A percentile compares a stretch with the other conserved stretches of the same genome.
Evolutionary conservation across 2,329 filamentous ascomycete species (phyloP).

Genomic region (Simplicillium sp.): DNA sequence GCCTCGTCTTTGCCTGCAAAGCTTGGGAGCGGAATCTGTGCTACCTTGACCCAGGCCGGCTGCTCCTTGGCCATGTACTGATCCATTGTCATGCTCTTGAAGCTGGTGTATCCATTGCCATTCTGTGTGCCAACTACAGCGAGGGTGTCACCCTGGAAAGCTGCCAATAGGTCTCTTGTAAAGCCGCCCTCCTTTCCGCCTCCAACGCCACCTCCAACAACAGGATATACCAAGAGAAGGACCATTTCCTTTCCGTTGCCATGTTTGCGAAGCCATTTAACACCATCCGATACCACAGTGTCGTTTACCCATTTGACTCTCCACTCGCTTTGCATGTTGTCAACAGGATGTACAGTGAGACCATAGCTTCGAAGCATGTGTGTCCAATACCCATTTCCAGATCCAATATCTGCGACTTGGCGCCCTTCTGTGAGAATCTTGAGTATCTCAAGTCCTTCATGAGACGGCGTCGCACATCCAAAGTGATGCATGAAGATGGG

Average conservation of each 20-base stretch:
- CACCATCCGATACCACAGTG: slow-evolving; percentile 53
- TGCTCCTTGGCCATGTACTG: slow-evolving; percentile 54
- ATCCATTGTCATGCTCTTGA: slow-evolving; percentile 53
- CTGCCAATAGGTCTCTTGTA: slow-evolving; percentile 49
- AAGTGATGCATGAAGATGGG: slow-evolving; percentile 73
- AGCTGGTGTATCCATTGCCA: slow-evolving; percentile 63
- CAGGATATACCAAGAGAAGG: slow-evolving; percentile 63
- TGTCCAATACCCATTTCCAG: slow-evolving; percentile 68
- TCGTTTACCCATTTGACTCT: slow-evolving; percentile 60
- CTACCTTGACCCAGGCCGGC: slow-evolving; percentile 46
- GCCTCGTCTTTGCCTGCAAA: slow-evolving; percentile 73
- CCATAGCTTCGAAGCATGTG: slow-evolving; percentile 57
- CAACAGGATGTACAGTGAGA: slow-evolving; percentile 47
- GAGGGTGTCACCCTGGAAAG: slow-evolving; percentile 54
- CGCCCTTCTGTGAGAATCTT: slow-evolving; percentile 42
- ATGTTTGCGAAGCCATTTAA: slow-evolving; percentile 43
- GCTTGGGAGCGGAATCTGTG: slow-evolving; percentile 60
- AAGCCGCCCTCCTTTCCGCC: slow-evolving; percentile 56
- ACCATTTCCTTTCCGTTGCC: slow-evolving; percentile 44
- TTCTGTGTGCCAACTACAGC: slow-evolving; percentile 71
- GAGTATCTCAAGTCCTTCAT: slow-evolving; percentile 54
- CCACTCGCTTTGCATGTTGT: slow-evolving; percentile 60
- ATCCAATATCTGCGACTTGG: slow-evolving; percentile 56
- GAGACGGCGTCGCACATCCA: slow-evolving; percentile 60
- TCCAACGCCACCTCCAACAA: slow-evolving; percentile 54